phyloP scores from a whole-genome alignment of 148 eudicot species.

The Pouteria glomerata region DNA sequence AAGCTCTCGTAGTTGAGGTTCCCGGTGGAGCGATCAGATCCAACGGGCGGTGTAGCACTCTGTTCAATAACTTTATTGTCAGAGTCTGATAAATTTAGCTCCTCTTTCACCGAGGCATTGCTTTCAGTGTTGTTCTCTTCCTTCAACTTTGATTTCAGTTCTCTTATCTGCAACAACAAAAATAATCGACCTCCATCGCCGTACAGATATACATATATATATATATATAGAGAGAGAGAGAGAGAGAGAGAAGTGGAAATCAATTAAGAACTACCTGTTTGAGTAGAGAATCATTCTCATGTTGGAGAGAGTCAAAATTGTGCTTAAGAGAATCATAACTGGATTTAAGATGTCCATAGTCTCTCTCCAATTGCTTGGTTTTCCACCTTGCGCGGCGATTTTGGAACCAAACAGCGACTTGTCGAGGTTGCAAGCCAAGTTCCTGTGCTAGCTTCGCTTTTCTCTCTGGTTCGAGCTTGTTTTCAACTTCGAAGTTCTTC shows the following conservation, averaged over 20 bases:
- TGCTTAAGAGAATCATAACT: constrained; percentile 65
- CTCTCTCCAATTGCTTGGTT: constrained; percentile 84
- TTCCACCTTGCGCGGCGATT: constrained; percentile 94
- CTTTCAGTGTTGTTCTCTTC: constrained; percentile 38
- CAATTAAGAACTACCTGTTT: constrained; percentile 68
- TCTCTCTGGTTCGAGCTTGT: constrained; percentile 91
- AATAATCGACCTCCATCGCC: too few species aligned
- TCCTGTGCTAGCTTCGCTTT: constrained; percentile 85
- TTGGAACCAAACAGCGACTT: constrained; percentile 98
- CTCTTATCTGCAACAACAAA: constrained; percentile 42
- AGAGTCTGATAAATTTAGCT: constrained; percentile 31
- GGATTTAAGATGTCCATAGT: constrained; percentile 67
- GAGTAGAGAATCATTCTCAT: constrained; percentile 59
- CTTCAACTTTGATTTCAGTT: constrained; percentile 63
- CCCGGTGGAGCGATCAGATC: constrained; percentile 15
- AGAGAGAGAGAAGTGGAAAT: background rate
- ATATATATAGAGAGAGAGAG: background rate
- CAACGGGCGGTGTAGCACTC: constrained; percentile 8
- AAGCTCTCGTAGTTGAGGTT: constrained; percentile 18
- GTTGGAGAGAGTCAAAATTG: constrained; percentile 52
- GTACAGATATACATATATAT: too few species aligned
- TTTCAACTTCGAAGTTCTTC: constrained; percentile 84
- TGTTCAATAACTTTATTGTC: constrained; percentile 19
- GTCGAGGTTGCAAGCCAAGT: constrained; percentile 90
- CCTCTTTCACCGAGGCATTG: constrained; percentile 37